phyloP scores from a whole-genome alignment of 2,329 filamentous ascomycete species.

The Sporothrix brasiliensis region DNA sequence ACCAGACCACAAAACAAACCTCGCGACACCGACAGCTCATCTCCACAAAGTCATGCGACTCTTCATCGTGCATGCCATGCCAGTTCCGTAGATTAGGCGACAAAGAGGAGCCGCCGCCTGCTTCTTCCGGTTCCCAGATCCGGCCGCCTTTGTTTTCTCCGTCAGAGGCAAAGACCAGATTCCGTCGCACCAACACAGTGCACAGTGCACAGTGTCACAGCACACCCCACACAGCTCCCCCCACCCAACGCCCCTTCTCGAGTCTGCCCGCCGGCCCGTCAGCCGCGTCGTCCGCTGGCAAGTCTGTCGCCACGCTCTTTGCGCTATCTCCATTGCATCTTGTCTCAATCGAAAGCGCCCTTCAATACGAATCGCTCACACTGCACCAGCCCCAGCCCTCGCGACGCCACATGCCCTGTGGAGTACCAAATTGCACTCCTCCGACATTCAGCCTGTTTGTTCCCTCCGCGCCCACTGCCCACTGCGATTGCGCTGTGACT shows the following conservation, averaged over 20 bases:
- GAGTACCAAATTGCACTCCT: not conserved
- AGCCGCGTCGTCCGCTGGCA: slow-evolving; percentile 14
- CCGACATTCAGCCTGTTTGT: not conserved
- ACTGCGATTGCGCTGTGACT: not conserved
- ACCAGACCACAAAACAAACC: not conserved
- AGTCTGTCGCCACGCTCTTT: no score
- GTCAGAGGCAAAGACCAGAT: no score
- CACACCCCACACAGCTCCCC: slow-evolving; percentile 8
- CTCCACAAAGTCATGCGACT: not conserved
- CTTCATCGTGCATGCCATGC: not conserved
- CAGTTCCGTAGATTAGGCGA: not conserved
- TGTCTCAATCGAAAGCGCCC: no score
- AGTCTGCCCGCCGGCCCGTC: slow-evolving; percentile 28
- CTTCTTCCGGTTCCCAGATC: not conserved
- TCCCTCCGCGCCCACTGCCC: not conserved
- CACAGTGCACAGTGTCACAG: not conserved
- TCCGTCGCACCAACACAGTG: not conserved
- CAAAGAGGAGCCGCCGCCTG: no score
- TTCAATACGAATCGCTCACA: no score
- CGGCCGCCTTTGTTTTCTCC: not conserved
- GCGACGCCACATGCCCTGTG: not conserved
- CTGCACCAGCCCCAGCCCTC: not conserved
- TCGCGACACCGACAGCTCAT: not conserved
- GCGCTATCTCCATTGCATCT: no score
- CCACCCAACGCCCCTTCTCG: not conserved